A percentile compares a stretch with the other conserved stretches of the same genome.
These are phyloP conservation scores for Marchantia paleacea DNA, from an alignment of 225 moss, liverwort and hornwort genomes.

Conservation along the genomic window DNA sequence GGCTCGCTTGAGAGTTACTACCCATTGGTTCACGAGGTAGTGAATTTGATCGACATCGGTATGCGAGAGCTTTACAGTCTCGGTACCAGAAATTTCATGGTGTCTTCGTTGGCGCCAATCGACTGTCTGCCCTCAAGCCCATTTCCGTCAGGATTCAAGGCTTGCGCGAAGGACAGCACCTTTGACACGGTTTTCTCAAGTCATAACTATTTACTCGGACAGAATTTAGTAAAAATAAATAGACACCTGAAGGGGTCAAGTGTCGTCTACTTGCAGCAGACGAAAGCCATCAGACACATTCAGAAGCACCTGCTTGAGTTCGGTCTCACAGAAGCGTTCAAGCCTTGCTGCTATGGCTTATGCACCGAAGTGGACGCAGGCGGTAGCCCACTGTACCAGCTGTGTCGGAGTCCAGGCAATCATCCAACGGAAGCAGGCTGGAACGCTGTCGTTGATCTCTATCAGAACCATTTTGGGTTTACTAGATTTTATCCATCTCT, in stretches of 20 bases:
- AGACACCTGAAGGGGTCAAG: slow-evolving; percentile 17
- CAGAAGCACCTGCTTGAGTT: not conserved
- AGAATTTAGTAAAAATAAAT: slow-evolving; percentile 11
- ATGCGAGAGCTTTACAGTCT: slow-evolving; percentile 25
- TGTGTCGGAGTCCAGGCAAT: slow-evolving; percentile 19
- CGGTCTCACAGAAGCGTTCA: slow-evolving; percentile 13
- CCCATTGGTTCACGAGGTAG: slow-evolving; percentile 1
- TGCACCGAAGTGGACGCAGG: slow-evolving; percentile 7
- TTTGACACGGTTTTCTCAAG: slow-evolving; percentile 10
- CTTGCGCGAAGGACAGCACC: slow-evolving; percentile 20
- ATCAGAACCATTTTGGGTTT: not conserved
- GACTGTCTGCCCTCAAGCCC: slow-evolving; percentile 26
- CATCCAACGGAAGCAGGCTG: slow-evolving; percentile 32
- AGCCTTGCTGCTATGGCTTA: slow-evolving; percentile 23
- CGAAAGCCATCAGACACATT: slow-evolving; percentile 29
- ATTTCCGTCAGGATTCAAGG: not conserved
- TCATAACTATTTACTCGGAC: slow-evolving; percentile 28
- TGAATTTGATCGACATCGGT: slow-evolving; percentile 1
- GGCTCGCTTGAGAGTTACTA: slow-evolving; percentile 16
- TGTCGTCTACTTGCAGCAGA: slow-evolving; percentile 32
- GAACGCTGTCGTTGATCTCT: slow-evolving; percentile 22
- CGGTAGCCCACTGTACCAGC: slow-evolving; percentile 16
- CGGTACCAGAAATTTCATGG: slow-evolving; percentile 41
- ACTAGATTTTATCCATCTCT: slow-evolving; percentile 15
- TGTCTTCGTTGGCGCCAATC: slow-evolving; percentile 25